phyloP scores from a whole-genome alignment of 352 stramenopile genomes.

The Saprolegnia diclina region DNA sequence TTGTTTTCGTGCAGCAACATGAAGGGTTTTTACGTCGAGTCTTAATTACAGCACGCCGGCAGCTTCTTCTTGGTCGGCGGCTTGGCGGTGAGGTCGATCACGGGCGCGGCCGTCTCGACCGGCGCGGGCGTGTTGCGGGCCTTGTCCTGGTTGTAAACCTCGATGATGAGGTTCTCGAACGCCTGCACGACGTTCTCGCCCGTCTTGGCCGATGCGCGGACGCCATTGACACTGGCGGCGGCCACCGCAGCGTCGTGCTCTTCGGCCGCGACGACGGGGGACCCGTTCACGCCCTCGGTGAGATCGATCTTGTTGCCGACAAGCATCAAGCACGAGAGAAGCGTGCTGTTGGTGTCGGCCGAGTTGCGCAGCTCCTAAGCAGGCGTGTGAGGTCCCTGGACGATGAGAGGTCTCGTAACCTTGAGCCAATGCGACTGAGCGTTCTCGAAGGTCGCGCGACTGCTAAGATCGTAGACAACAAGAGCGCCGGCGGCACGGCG shows the following conservation, averaged over 20 bases:
- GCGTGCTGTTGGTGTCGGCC: constrained; percentile 51
- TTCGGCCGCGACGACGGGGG: constrained; percentile 34
- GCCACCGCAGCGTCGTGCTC: constrained; percentile 40
- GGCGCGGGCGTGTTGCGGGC: not conserved
- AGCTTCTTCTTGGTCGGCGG: constrained; percentile 15
- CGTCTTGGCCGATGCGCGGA: constrained; percentile 65
- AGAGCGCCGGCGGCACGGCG: constrained; percentile 62
- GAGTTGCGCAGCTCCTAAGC: constrained; percentile 50
- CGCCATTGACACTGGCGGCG: constrained; percentile 42
- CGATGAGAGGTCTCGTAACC: not conserved
- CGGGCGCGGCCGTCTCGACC: not conserved
- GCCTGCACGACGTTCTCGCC: constrained; percentile 53
- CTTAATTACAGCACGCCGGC: not conserved
- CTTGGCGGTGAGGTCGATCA: not conserved
- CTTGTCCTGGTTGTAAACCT: constrained; percentile 26
- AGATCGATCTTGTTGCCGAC: constrained; percentile 80
- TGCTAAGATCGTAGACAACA: constrained; percentile 74
- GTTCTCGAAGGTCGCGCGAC: constrained; percentile 55
- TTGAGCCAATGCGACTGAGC: constrained; percentile 67
- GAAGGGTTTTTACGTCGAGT: not conserved
- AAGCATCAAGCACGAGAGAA: constrained; percentile 62
- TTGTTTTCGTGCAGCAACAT: not conserved
- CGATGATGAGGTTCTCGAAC: constrained; percentile 67
- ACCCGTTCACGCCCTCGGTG: not conserved
- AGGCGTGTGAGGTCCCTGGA: not conserved